Percentiles rank a stretch among this genome's conserved stretches.
Conservation (phyloP, 2,329 filamentous ascomycete species). For the Rhinocladiella similis region DNA sequence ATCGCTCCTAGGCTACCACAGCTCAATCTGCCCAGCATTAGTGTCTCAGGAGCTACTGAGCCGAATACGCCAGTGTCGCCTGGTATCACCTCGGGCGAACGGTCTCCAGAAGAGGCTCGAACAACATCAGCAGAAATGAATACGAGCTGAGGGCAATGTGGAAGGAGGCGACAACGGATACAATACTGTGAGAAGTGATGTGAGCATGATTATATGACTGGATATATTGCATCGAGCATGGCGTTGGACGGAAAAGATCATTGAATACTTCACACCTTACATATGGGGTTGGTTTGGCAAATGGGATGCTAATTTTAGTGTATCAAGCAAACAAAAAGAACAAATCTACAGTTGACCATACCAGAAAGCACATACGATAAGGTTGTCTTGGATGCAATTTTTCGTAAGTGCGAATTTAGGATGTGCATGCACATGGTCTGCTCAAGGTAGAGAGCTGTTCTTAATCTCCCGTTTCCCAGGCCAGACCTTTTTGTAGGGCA, state of each 20-base stretch:
- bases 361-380: not conserved
- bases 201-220: not conserved
- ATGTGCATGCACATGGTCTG: not conserved
- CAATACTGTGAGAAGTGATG: not conserved
- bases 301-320: not conserved
- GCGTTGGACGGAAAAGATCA: not conserved
- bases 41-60: slow-evolving; percentile 28
- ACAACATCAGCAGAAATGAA: not conserved
- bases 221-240: not conserved
- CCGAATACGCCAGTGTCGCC: slow-evolving; percentile 26
- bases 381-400: not conserved
- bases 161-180: not conserved
- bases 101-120: not conserved
- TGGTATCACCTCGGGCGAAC: not conserved
- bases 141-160: not conserved
- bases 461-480: not conserved
- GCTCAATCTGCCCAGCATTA: slow-evolving; percentile 29
- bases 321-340: not conserved
- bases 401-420: not conserved
- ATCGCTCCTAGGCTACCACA: slow-evolving; percentile 22
- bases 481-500: not conserved
- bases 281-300: not conserved
- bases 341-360: not conserved
- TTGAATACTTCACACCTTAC: not conserved
- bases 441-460: not conserved